Percentiles rank a stretch among this genome's conserved stretches.
phyloP scores from a whole-genome alignment of 768 basidiomycete genomes.

The Xerocomellus chrysenteron region DNA sequence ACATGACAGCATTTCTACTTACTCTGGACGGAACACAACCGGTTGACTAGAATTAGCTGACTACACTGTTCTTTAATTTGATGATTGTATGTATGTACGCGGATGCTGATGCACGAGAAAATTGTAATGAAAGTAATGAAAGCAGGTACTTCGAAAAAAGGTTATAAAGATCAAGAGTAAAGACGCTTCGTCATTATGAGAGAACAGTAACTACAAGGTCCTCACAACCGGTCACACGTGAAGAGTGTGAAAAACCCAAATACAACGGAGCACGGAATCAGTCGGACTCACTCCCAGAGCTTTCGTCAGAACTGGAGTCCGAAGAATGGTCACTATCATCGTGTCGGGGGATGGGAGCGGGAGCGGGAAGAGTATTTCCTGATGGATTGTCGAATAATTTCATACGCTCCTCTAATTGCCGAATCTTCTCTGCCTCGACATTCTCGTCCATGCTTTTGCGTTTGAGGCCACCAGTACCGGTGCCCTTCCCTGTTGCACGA shows the following conservation, averaged over 20 bases:
- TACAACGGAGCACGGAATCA: slow-evolving; percentile 36
- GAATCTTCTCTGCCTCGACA: slow-evolving; percentile 93
- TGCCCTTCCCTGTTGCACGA: slow-evolving; percentile 66
- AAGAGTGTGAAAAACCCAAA: slow-evolving; percentile 17
- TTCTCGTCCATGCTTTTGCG: slow-evolving; percentile 98
- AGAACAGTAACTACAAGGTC: slow-evolving; percentile 29
- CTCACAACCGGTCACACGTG: slow-evolving; percentile 14
- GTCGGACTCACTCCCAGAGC: slow-evolving; percentile 83
- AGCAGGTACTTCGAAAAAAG: slow-evolving; percentile 27
- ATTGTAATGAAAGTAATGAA: slow-evolving; percentile 21
- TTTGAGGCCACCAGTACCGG: slow-evolving; percentile 86
- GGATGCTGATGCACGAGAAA: slow-evolving; percentile 29
- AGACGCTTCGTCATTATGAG: slow-evolving; percentile 24
- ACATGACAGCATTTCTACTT: slow-evolving; percentile 24
- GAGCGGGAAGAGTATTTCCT: slow-evolving; percentile 35
- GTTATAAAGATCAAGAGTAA: slow-evolving; percentile 40
- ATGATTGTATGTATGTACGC: slow-evolving; percentile 42
- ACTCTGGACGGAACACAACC: slow-evolving; percentile 20
- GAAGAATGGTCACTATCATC: slow-evolving; percentile 71
- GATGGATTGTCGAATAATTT: slow-evolving; percentile 71
- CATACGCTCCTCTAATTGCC: slow-evolving; percentile 85
- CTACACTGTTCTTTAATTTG: slow-evolving; percentile 49
- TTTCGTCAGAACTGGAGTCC: slow-evolving; percentile 78
- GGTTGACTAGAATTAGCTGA: slow-evolving; percentile 42
- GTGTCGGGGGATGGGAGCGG: slow-evolving; percentile 36